Evolutionary conservation across 305 asterid genomes (phyloP), one percentile per base, ranked within the genome.

Genomic region (Nicotiana rustica): DNA sequence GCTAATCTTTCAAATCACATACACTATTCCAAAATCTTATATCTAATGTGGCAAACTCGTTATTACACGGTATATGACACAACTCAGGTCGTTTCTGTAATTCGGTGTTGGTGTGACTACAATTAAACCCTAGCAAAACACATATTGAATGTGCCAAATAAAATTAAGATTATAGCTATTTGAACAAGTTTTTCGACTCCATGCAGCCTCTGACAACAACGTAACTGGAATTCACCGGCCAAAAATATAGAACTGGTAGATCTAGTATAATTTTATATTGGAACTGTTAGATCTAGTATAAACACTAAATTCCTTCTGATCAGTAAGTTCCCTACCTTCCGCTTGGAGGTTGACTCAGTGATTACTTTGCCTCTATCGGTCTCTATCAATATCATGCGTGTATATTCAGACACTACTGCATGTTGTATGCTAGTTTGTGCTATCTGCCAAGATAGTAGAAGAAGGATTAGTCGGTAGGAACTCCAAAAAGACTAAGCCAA

Each of bases 371-470:
- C 86, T 60, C 29, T 87, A 82, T 81, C 91, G 2, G 89, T 91
- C 90, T 88, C 95, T 3, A 89, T 86, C 89, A 92, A 86, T 61
- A 87, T 71, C 95, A 96, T 89, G 80, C 75, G 83, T 25, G 99
- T 89, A 77, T 88, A 92, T 88, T 96, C 99, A 2, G 99, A 96
- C 71, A 92, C 68, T 62, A 90, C 19, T 81, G 84, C 84, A 78
- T 83, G 84, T 82, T 87, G 91, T 67, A 82, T 67, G 69, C 98
- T 95, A 89, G 90, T 83, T 84, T 92, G 90, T 65, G 95, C 93
- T 81, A 95, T 82, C 99, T 96, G 97, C 83, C 83, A 78, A 82
- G 7, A 78, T 65, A 69, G 25, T 25, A 25, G 86, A 49, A 10
- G 64, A 67, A 10, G 65, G 36, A 55, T 62, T 21, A 6, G 52